These are phyloP conservation scores for Saturnispora quitensis DNA, from an alignment of 805 yeast genomes.

Conservation along the genomic window DNA sequence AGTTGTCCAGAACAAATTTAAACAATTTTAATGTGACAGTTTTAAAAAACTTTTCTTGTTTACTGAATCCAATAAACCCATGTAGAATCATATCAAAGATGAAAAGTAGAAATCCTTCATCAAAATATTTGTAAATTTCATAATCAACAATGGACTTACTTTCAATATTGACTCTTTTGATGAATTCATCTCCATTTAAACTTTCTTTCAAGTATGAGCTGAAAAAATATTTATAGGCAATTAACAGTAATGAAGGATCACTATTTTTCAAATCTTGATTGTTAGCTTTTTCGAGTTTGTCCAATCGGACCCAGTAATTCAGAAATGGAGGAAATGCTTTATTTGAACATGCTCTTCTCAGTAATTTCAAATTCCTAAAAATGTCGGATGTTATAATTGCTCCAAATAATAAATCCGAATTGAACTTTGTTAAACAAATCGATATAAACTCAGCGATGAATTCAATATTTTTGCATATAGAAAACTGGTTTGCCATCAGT, in stretches of 20 bases:
- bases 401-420: conserved; percentile 7
- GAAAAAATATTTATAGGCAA: conserved; percentile 2
- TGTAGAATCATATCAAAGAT: conserved; percentile 7
- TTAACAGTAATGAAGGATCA: conserved; percentile 1
- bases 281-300: background rate
- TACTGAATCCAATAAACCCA: conserved; percentile 4
- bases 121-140: conserved; percentile 2
- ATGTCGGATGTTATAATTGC: conserved; percentile 7
- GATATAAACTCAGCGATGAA: conserved; percentile 5
- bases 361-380: conserved; percentile 1
- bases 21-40: background rate
- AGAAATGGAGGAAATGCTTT: conserved; percentile 5
- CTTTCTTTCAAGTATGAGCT: conserved; percentile 6
- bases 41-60: conserved; percentile 1
- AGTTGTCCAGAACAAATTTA: background rate
- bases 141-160: conserved; percentile 1
- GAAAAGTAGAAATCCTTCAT: conserved; percentile 1
- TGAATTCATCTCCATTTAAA: conserved; percentile 2
- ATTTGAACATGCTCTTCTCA: background rate
- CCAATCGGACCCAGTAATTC: conserved; percentile 5
- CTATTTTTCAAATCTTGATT: conserved; percentile 1
- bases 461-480: background rate
- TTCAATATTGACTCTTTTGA: conserved; percentile 1
- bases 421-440: conserved; percentile 5
- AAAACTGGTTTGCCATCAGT: conserved; percentile 2